Evolutionary conservation across 352 stramenopile genomes (phyloP), one percentile per base, ranked within the genome.

Genomic region (Thalassiosira livingstoniorum): DNA sequence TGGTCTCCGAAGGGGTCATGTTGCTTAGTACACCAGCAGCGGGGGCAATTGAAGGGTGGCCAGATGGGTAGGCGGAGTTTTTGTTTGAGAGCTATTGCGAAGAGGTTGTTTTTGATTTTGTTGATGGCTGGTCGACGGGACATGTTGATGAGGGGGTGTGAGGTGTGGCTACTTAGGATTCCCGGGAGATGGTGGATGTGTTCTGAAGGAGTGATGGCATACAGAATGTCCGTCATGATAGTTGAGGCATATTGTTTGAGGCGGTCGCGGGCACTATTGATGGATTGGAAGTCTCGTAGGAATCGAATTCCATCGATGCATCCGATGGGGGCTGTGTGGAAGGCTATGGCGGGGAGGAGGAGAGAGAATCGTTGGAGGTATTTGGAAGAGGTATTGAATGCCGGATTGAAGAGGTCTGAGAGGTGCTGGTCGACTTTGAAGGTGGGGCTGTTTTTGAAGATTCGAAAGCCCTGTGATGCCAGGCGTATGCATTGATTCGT

Each of bases 91-190:
- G 29, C 55, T 25, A 80, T 34, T 7, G 32, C 18, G 62, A 80
- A 80, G 4, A 51, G 43, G 29, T 60, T 23, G n/a, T 80, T 80
- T 11, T 10, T 25, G 13, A 74, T 34, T 0, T 62, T 35, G 32
- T 85, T 31, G 0, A 15, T 54, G 4, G 53, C 18, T 13, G 31
- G 32, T 34, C 71, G 80, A 0, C 78, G 11, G 0, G 0, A 73
- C 78, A 81, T 85, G 2, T 10, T 18, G 29, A 85, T 72, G 15
- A 85, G 29, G 2, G 78, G 70, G 25, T 81, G 81, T n/a, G 78
- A 76, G 0, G 23, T 81, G 1, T 74, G 60, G 3, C 53, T 0
- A 10, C 27, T 61, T 0, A 85, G 70, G 7, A 85, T 69, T 4
- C 74, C 62, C 3, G 72, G 69, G 2, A 80, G 63, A 37, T 65